These are phyloP conservation scores for Sporothrix brasiliensis DNA, from an alignment of 2,329 filamentous ascomycete species.

Conservation along the genomic window DNA sequence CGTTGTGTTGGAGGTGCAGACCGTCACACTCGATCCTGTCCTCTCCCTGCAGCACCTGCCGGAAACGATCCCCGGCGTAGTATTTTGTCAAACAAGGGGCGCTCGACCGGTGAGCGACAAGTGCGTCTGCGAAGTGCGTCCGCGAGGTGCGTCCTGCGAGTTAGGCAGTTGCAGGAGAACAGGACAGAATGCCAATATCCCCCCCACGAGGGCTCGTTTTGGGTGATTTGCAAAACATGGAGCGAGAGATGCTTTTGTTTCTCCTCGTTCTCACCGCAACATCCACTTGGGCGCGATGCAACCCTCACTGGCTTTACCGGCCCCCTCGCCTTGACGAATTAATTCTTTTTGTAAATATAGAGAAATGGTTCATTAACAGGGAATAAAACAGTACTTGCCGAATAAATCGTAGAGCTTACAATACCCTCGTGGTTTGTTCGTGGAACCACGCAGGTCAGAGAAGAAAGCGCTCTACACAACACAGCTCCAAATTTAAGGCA, in stretches of 20 bases:
- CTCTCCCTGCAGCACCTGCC: background rate
- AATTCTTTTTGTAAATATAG: too few species aligned
- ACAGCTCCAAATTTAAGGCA: background rate
- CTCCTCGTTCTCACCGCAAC: slow-evolving; percentile 17
- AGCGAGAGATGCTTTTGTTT: too few species aligned
- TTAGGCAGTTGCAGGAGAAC: background rate
- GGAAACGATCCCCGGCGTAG: background rate
- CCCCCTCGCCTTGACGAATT: background rate
- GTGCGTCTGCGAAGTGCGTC: background rate
- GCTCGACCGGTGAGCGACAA: slow-evolving; percentile 2
- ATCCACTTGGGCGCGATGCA: background rate
- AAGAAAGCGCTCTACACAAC: background rate
- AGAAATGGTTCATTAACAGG: too few species aligned
- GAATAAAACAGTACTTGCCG: too few species aligned
- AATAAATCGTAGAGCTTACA: too few species aligned
- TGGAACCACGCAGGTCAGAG: too few species aligned
- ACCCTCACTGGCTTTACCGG: background rate
- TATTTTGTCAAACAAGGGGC: background rate
- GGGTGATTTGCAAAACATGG: too few species aligned
- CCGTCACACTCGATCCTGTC: background rate
- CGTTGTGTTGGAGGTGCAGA: slow-evolving; percentile 5
- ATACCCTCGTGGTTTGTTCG: too few species aligned
- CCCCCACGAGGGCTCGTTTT: too few species aligned
- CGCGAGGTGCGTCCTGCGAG: background rate
- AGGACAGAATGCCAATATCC: background rate